Percentiles rank a stretch among this genome's conserved stretches.
Evolutionary conservation across 2,329 filamentous ascomycete genomes (phyloP).

Genomic region (Hypoxylon sp.): DNA sequence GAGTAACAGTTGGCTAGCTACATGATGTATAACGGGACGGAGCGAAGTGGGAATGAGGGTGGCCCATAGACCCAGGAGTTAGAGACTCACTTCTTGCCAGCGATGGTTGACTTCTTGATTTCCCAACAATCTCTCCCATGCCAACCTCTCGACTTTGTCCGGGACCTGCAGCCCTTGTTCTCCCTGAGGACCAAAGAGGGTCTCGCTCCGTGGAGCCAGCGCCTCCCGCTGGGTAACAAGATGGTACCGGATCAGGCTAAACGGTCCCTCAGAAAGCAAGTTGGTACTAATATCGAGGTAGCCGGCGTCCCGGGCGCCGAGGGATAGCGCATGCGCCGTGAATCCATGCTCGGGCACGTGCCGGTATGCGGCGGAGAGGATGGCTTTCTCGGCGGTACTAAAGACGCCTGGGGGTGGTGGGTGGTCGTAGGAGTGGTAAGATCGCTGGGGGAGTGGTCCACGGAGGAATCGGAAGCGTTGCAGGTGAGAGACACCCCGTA

Average conservation of each 20-base stretch:
- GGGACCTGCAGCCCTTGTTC: constrained; percentile 64
- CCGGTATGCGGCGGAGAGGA: constrained; percentile 83
- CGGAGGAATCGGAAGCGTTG: constrained; percentile 9
- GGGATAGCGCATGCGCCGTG: constrained; percentile 77
- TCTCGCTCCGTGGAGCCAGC: constrained; percentile 62
- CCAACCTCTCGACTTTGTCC: constrained; percentile 77
- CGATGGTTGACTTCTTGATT: constrained; percentile 80
- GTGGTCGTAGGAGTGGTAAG: constrained; percentile 84
- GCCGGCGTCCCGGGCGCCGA: constrained; percentile 86
- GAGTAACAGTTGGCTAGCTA: constrained; percentile 6
- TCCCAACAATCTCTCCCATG: constrained; percentile 82
- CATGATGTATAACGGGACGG: constrained; percentile 8
- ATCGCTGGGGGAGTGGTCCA: constrained; percentile 45
- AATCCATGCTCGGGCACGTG: constrained; percentile 90
- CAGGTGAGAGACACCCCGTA: constrained; percentile 24
- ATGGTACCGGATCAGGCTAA: constrained; percentile 86
- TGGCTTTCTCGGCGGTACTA: constrained; percentile 77
- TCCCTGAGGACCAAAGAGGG: constrained; percentile 57
- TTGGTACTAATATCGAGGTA: constrained; percentile 90
- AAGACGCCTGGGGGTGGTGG: constrained; percentile 72
- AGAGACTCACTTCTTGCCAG: constrained; percentile 84
- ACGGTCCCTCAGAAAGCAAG: constrained; percentile 83
- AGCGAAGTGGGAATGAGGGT: constrained; percentile 5
- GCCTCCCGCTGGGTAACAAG: constrained; percentile 76
- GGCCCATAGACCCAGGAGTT: neutral